Conservation (phyloP, 495 filamentous ascomycete species). For the Xylaria palmicola region DNA sequence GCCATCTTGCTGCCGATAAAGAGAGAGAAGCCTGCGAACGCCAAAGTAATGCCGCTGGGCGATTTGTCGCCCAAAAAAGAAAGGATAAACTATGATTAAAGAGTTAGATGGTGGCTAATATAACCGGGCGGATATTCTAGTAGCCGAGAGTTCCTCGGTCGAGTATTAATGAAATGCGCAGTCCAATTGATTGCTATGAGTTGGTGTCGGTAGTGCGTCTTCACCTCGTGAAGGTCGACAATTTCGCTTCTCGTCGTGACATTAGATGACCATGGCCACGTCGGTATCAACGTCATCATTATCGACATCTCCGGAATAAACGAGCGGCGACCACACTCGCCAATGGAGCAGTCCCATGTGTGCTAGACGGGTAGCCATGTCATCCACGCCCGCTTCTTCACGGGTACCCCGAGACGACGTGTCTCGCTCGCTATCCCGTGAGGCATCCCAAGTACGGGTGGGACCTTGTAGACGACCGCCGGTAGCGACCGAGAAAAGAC, state of each 20-base stretch:
- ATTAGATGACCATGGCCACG: conserved; percentile 29
- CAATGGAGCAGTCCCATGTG: conserved; percentile 83
- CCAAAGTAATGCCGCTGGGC: conserved; percentile 25
- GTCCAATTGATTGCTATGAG: no score
- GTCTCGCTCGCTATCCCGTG: conserved; percentile 26
- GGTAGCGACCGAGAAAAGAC: conserved; percentile 53
- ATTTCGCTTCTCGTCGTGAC: neutral
- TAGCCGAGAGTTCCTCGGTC: neutral
- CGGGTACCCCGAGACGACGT: conserved; percentile 36
- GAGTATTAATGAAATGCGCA: no score
- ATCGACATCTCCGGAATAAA: conserved; percentile 51
- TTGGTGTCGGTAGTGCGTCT: no score
- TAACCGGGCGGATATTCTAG: neutral
- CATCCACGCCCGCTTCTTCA: conserved; percentile 56
- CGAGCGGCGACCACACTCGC: conserved; percentile 77
- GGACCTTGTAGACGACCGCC: conserved; percentile 36
- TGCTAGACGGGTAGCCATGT: conserved; percentile 70
- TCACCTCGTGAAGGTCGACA: neutral
- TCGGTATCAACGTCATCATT: conserved; percentile 20
- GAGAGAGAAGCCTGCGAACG: conserved; percentile 25
- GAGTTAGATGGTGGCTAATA: neutral
- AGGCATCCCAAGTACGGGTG: conserved; percentile 24
- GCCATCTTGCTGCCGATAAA: neutral
- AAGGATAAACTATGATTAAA: conserved; percentile 11
- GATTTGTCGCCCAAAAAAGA: conserved; percentile 20